Evolutionary conservation across 176 grass and related monocot genomes (phyloP).

Genomic region (Luzula sylvatica): DNA sequence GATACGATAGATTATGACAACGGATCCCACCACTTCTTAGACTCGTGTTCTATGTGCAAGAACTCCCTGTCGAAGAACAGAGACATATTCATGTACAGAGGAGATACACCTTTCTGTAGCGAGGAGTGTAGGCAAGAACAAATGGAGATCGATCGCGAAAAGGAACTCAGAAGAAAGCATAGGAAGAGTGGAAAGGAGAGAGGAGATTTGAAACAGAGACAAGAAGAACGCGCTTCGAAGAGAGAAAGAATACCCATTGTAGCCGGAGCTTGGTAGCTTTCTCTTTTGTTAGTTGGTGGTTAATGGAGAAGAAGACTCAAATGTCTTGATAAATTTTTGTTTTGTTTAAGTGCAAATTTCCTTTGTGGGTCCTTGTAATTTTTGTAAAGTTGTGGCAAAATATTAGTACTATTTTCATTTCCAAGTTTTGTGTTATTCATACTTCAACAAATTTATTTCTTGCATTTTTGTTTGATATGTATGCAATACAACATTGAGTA

Average conservation of each 20-base stretch:
- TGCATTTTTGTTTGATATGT: too few relatives aligned
- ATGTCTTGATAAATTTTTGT: too few relatives aligned
- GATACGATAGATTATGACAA: neutral
- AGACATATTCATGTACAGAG: slow-evolving; percentile 77
- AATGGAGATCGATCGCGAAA: slow-evolving; percentile 42
- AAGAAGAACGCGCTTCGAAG: slow-evolving; percentile 4
- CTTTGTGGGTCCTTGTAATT: too few relatives aligned
- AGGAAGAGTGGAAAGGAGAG: neutral
- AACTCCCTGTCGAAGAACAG: slow-evolving; percentile 31
- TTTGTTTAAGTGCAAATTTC: too few relatives aligned
- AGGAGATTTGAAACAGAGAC: slow-evolving; percentile 6
- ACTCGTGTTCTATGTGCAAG: slow-evolving; percentile 56
- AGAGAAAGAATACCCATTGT: slow-evolving; percentile 8
- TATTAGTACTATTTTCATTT: too few relatives aligned
- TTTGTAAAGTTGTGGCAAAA: too few relatives aligned
- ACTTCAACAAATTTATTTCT: too few relatives aligned
- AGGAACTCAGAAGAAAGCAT: slow-evolving; percentile 10
- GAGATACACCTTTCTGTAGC: slow-evolving; percentile 78
- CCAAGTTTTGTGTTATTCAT: too few relatives aligned
- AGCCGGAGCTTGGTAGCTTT: slow-evolving; percentile 14
- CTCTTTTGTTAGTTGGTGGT: too few relatives aligned
- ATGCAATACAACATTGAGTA: too few relatives aligned
- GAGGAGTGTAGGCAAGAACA: slow-evolving; percentile 57
- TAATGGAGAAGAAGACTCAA: too few relatives aligned
- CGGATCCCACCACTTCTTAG: slow-evolving; percentile 13